Evolutionary conservation across 2,329 filamentous ascomycete species (phyloP).

Genomic region (Alternaria sp.): DNA sequence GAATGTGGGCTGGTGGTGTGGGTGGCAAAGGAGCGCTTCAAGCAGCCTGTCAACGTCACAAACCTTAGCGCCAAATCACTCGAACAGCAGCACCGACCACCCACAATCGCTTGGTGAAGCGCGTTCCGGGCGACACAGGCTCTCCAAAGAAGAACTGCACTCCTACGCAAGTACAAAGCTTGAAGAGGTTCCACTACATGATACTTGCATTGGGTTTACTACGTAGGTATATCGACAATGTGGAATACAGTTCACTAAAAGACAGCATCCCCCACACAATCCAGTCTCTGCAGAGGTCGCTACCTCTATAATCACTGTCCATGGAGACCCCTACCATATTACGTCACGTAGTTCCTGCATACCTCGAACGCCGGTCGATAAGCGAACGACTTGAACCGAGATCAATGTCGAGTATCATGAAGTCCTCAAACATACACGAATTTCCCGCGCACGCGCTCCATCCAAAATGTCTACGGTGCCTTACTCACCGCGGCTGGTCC

Average conservation of each 20-base stretch:
- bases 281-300: too few species aligned
- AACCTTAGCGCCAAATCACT: background rate
- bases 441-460: background rate
- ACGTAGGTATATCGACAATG: background rate
- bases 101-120: background rate
- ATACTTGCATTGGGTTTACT: background rate
- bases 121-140: background rate
- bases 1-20: constrained; percentile 7
- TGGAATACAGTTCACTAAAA: background rate
- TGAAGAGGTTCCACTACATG: background rate
- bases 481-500: background rate
- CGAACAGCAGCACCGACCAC: background rate
- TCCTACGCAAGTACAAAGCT: background rate
- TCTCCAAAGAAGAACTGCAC: background rate
- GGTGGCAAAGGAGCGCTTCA: background rate
- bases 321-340: background rate
- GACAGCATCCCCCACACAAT: background rate
- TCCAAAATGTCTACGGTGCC: background rate
- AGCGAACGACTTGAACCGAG: background rate
- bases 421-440: background rate
- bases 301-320: background rate
- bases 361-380: background rate
- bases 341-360: background rate
- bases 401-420: background rate
- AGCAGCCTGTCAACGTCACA: constrained; percentile 4